Evolutionary conservation across 2,329 filamentous ascomycete genomes (phyloP).

Genomic region (Westerdykella aurantiaca): DNA sequence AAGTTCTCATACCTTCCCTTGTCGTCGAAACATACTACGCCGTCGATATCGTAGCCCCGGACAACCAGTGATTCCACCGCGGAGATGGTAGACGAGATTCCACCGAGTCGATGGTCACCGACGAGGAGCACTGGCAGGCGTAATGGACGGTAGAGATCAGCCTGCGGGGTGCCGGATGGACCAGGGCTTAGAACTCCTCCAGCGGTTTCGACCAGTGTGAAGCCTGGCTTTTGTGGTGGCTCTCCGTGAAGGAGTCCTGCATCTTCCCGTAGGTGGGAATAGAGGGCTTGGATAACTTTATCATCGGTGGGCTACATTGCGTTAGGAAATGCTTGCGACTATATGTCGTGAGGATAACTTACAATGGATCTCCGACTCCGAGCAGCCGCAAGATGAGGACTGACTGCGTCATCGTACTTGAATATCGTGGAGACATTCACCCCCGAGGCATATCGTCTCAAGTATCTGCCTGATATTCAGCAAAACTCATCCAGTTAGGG

Average conservation of each 20-base stretch:
- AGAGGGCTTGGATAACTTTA: conserved; percentile 16
- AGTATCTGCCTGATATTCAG: conserved; percentile 47
- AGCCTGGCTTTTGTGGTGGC: conserved; percentile 4
- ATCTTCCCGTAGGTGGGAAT: conserved; percentile 10
- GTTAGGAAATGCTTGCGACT: conserved; percentile 2
- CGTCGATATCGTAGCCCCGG: conserved; percentile 72
- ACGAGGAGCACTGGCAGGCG: conserved; percentile 69
- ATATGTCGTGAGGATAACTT: conserved; percentile 3
- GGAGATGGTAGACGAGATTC: conserved; percentile 73
- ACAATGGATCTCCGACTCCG: conserved; percentile 20
- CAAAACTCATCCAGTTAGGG: too few relatives aligned
- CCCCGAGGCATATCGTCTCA: conserved; percentile 51
- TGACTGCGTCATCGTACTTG: conserved; percentile 68
- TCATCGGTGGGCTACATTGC: conserved; percentile 20
- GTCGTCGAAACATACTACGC: conserved; percentile 61
- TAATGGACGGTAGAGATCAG: conserved; percentile 69
- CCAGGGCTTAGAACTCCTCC: conserved; percentile 76
- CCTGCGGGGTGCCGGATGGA: conserved; percentile 70
- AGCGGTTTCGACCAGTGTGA: conserved; percentile 70
- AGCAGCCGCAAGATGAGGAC: conserved; percentile 67
- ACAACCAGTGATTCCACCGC: conserved; percentile 72
- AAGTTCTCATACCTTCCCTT: conserved; percentile 63
- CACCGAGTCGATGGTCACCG: conserved; percentile 69
- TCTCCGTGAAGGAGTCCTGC: conserved; percentile 5
- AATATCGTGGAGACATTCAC: conserved; percentile 57